A percentile compares a stretch with the other conserved stretches of the same genome.
Conservation (phyloP, 345 rosid species). For the Eucalyptus curtisii region DNA sequence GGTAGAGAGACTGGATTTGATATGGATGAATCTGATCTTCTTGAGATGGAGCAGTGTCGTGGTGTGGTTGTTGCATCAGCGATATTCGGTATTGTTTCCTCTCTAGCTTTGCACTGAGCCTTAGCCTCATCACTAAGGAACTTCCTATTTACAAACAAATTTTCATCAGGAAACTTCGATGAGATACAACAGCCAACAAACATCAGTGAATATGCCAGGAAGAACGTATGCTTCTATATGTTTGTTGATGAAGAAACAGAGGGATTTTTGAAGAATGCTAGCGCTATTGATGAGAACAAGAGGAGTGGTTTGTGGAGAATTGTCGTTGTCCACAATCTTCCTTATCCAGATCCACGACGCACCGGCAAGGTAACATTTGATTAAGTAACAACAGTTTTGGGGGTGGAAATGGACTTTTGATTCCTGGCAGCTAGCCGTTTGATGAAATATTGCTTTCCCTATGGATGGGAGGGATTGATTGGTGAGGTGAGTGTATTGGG, state of each 20-base stretch:
- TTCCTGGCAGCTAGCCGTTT: background rate
- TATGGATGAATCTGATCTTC: slow-evolving; percentile 72
- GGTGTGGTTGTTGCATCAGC: slow-evolving; percentile 96
- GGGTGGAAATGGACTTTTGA: background rate
- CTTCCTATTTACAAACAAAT: background rate
- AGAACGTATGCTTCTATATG: slow-evolving; percentile 85
- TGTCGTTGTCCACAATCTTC: slow-evolving; percentile 78
- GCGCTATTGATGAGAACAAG: slow-evolving; percentile 38
- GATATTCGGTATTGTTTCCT: slow-evolving; percentile 61
- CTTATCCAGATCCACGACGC: slow-evolving; percentile 84
- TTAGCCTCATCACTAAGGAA: background rate
- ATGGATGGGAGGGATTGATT: background rate
- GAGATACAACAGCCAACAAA: slow-evolving; percentile 75
- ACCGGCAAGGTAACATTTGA: slow-evolving; percentile 65
- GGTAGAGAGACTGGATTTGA: slow-evolving; percentile 81
- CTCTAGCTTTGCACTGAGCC: background rate
- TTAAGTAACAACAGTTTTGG: background rate
- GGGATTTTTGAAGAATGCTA: slow-evolving; percentile 50
- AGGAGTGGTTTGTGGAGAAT: slow-evolving; percentile 89
- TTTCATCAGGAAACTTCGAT: slow-evolving; percentile 78
- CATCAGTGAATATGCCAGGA: slow-evolving; percentile 63
- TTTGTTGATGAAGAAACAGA: slow-evolving; percentile 96
- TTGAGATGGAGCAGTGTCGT: slow-evolving; percentile 77
- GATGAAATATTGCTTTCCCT: background rate
- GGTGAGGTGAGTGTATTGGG: background rate